phyloP scores from a whole-genome alignment of 2,329 filamentous ascomycete genomes.

The Colletotrichum neosansevieriae region DNA sequence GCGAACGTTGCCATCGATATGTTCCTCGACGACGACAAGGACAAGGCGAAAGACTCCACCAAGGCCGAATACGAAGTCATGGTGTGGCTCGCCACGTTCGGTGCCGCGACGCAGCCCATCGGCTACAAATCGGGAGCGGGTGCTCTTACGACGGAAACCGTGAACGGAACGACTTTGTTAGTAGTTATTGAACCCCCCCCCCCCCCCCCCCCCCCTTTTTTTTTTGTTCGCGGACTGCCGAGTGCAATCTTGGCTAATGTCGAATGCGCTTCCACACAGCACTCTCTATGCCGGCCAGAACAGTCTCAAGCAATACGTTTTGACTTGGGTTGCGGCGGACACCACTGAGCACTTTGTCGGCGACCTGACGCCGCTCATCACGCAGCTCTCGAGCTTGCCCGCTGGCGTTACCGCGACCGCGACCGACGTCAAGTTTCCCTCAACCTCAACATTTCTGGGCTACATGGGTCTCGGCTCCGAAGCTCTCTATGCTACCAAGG shows the following conservation, averaged over 20 bases:
- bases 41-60: constrained; percentile 53
- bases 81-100: constrained; percentile 66
- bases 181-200: constrained; percentile 37
- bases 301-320: constrained; percentile 55
- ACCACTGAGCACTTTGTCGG: constrained; percentile 57
- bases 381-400: constrained; percentile 48
- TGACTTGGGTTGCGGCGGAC: constrained; percentile 60
- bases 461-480: constrained; percentile 66
- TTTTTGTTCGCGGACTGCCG: no score
- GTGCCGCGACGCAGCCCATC: constrained; percentile 60
- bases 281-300: constrained; percentile 58
- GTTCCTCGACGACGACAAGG: constrained; percentile 63
- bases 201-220: no score
- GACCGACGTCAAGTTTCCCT: constrained; percentile 51
- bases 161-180: constrained; percentile 59
- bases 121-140: constrained; percentile 50
- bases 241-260: no score
- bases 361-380: constrained; percentile 60
- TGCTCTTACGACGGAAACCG: constrained; percentile 48
- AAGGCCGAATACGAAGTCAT: constrained; percentile 66
- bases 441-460: constrained; percentile 59
- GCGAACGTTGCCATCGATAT: constrained; percentile 71
- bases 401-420: constrained; percentile 40
- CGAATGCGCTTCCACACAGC: constrained; percentile 43
- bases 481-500: constrained; percentile 55